These are phyloP conservation scores for Metschnikowia continentalis DNA, from an alignment of 805 yeast species.

Conservation along the genomic window DNA sequence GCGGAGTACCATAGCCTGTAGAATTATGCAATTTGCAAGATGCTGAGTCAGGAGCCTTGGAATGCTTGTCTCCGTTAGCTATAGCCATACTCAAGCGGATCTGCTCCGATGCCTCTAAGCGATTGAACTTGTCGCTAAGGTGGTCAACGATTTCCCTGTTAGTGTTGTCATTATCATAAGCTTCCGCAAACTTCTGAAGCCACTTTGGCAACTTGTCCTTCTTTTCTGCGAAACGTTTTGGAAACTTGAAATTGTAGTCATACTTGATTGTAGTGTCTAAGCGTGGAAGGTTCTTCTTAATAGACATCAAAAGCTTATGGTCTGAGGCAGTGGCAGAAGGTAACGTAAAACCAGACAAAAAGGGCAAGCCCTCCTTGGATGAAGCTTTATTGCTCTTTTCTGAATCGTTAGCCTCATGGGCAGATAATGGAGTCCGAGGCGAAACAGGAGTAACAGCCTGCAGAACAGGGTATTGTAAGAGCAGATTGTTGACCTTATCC, in stretches of 20 bases:
- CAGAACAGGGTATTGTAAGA: conserved; percentile 11
- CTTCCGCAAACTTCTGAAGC: conserved; percentile 24
- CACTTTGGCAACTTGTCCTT: conserved; percentile 28
- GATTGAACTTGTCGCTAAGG: conserved; percentile 30
- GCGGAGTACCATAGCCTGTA: conserved; percentile 34
- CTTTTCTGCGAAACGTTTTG: conserved; percentile 15
- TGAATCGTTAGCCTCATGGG: conserved; percentile 3
- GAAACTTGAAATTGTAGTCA: conserved; percentile 22
- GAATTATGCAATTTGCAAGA: conserved; percentile 11
- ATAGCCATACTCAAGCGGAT: conserved; percentile 34
- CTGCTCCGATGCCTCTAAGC: conserved; percentile 38
- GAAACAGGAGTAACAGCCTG: conserved; percentile 12
- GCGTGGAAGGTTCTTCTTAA: conserved; percentile 31
- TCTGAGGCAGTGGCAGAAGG: conserved; percentile 38
- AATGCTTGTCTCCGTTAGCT: conserved; percentile 12
- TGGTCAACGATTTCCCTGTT: conserved; percentile 21
- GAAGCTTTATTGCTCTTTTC: background rate
- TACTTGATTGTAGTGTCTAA: conserved; percentile 21
- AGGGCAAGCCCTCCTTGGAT: conserved; percentile 12
- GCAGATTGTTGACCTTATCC: conserved; percentile 8
- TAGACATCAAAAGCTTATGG: conserved; percentile 32
- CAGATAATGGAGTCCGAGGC: conserved; percentile 8
- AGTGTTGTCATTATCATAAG: conserved; percentile 12
- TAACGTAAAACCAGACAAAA: conserved; percentile 38
- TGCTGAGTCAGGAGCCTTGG: conserved; percentile 4